Evolutionary conservation across 2,329 filamentous ascomycete species (phyloP), one percentile per base, ranked within the genome.

Genomic region (Xylariaceae sp.): DNA sequence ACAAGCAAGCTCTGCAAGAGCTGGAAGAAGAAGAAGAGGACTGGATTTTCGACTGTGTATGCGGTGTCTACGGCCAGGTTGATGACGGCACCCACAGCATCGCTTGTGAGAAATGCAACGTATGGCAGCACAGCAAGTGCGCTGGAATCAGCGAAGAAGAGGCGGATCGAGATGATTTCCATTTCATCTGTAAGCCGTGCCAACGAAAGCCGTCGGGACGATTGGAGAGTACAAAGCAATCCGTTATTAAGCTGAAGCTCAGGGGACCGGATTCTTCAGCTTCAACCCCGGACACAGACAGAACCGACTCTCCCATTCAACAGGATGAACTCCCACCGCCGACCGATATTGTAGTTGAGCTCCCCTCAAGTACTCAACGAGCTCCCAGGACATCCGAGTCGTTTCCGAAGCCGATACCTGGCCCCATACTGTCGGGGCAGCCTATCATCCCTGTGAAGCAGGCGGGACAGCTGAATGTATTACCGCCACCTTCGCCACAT

Each of bases 51-150:
- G 92, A 98, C 55, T 98, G 92, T 55, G 73, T 85, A 17, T 98
- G 92, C 56, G 90, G 90, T 17, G 72, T 88, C 15, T 80, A 94
- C 57, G 92, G 92, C 15, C 82, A 93, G 48, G 85, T 95, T 38
- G 92, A 98, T 50, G 92, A 96, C 55, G 92, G 92, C 22, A 82
- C 86, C 6, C 89, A 94, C 55, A 94, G 88, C 55, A 80, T 98
- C 44, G 84, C 89, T 18, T 98, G 92, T 60, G 92, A 98, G 54
- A 80, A 72, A 46, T 98, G 92, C 66, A 93, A 82, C 53, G 81
- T 94, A 30, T 98, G 92, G 92, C 90, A 96, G 56, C 92, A 98
- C 55, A 94, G 88, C 67, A 86, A 83, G 50, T 98, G 92, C 53
- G 74, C 94, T 39, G 82, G 80, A 25, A 83, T 96, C 43, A 73